Evolutionary conservation across 768 basidiomycete genomes (phyloP), one percentile per base, ranked within the genome.

Genomic region (Mycena rosella): DNA sequence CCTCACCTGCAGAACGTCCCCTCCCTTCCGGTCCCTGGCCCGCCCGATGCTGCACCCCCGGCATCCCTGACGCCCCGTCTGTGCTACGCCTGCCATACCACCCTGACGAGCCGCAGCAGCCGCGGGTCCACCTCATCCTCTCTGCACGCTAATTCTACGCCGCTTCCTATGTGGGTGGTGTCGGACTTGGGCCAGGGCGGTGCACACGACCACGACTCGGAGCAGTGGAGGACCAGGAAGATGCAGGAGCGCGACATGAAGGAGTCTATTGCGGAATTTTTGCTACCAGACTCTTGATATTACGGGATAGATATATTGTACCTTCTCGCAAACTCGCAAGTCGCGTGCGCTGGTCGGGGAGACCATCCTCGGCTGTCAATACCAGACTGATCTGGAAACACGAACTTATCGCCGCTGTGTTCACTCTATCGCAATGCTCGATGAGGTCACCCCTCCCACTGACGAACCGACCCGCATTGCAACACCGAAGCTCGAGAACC

Each of bases 41-140:
- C 54, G 14, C n/a, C 70, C n/a, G 73, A 74, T 44, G 65, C 65
- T 5, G 22, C 32, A 36, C 22, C 67, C n/a, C 30, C n/a, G 13
- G 61, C 68, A 10, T 78, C 78, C 1, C 76, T 87, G 27, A 74
- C 78, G 20, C 73, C 74, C 2, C 67, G 74, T 38, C 77, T 89
- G 29, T 89, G 88, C 63, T 89, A 89, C 70, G 78, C 84, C 14
- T 89, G 88, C 72, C 82, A 84, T 61, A 85, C 86, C 2, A 85
- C 80, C 14, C 71, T 88, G 13, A 88, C 85, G 0, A 88, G 88
- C 72, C 80, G 79, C 67, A 82, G 85, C 65, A 82, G 80, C 49
- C 82, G 84, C 7, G 73, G 76, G 0, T 68, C 75, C 8, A 78
- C 76, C 24, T 62, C 70, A 1, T 60, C 63, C 17, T 44, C 42